A percentile compares a stretch with the other conserved stretches of the same genome.
Conservation (phyloP, 2,329 filamentous ascomycete species). For the Pseudogymnoascus sp. region DNA sequence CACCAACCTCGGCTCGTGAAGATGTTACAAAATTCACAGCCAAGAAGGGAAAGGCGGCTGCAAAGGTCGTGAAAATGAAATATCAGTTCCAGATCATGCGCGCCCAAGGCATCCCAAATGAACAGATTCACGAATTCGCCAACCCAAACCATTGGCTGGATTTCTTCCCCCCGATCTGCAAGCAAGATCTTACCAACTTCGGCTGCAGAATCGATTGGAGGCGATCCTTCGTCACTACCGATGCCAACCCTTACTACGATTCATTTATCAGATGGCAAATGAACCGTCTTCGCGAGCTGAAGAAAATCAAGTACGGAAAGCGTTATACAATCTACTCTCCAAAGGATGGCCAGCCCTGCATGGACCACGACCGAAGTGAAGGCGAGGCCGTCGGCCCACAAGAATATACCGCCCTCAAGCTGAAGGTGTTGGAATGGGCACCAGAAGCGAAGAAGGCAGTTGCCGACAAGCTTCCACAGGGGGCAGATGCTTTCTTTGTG, state of each 20-base stretch:
- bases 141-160: constrained; percentile 88
- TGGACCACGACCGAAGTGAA: constrained; percentile 76
- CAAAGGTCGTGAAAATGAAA: constrained; percentile 87
- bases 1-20: constrained; percentile 60
- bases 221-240: constrained; percentile 85
- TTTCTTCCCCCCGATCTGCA: constrained; percentile 78
- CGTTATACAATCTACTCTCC: constrained; percentile 89
- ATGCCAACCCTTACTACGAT: constrained; percentile 95
- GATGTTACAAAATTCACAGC: constrained; percentile 86
- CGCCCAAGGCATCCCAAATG: constrained; percentile 73
- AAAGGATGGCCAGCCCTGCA: constrained; percentile 79
- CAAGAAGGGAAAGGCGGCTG: constrained; percentile 85
- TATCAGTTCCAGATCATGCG: constrained; percentile 96
- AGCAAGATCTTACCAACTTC: constrained; percentile 71
- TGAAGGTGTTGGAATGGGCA: constrained; percentile 85
- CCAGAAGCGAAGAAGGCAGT: constrained; percentile 63
- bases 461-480: constrained; percentile 67
- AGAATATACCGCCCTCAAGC: constrained; percentile 87
- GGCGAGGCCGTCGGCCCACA: constrained; percentile 79
- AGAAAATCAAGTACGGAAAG: constrained; percentile 91
- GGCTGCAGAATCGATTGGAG: constrained; percentile 90
- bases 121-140: constrained; percentile 89
- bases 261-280: constrained; percentile 96
- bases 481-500: constrained; percentile 77
- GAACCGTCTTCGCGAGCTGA: constrained; percentile 77